Evolutionary conservation across 352 stramenopile genomes (phyloP), one percentile per base, ranked within the genome.

Genomic region (Phytophthora hybrid): DNA sequence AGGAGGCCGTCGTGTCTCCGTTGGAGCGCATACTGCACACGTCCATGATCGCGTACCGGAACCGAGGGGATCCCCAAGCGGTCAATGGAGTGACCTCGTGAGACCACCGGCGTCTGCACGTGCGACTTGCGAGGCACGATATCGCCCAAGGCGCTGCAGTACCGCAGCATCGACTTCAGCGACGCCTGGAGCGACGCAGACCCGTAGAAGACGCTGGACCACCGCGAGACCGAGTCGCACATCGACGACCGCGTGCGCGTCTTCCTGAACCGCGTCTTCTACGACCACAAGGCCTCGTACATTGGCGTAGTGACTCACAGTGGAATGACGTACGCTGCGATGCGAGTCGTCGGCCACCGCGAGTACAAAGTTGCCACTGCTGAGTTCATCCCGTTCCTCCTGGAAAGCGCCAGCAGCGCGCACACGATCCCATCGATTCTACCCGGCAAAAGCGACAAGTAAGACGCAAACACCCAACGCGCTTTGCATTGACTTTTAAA

Each of bases 191-290:
- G n/a, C n/a, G n/a, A n/a, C n/a, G n/a, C n/a, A n/a, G n/a, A 78
- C 29, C 71, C 71, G 57, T 78, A 66, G 71, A 75, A 66, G 71
- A 65, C 66, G 2, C 60, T 66, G 0, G 63, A 55, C 21, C 39
- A 76, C 10, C 71, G 71, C 5, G 71, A 78, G 61, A 64, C 71
- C 8, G 66, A 78, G 9, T 16, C 47, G 11, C 66, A 78, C 49
- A 78, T 78, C 57, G 37, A 78, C 21, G 69, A 78, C 51, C 39
- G 71, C 52, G 66, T 53, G 18, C 66, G 71, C 19, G 56, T 69
- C 56, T 78, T 78, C 56, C 51, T 78, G 13, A 78, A 75, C 55
- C 66, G 53, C 16, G 56, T 78, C 32, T 75, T 78, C 52, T 78
- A 78, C 57, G 57, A 47, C 16, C 47, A 69, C 55, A 53, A 63